Conservation (phyloP, 345 rosid genomes). For the Geranium brycei region DNA sequence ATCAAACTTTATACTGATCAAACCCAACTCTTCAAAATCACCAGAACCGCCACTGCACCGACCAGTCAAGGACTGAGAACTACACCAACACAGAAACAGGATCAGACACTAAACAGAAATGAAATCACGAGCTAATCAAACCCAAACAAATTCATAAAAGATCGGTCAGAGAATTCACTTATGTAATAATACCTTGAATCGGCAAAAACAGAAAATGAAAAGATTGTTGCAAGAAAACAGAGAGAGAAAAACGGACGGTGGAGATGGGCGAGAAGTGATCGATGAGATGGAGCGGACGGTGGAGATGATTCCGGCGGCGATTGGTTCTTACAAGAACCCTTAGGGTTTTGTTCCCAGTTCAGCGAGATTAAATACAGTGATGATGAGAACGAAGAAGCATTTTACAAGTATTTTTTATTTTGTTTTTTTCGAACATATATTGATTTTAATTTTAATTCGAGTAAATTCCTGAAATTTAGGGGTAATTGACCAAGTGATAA, state of each 20-base stretch:
- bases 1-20: conserved; percentile 14
- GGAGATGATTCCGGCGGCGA: conserved; percentile 72
- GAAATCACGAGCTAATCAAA: too few species aligned
- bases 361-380: conserved; percentile 20
- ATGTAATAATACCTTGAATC: conserved; percentile 1
- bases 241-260: background rate
- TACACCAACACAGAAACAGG: too few species aligned
- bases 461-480: conserved; percentile 12
- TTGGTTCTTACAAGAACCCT: conserved; percentile 66
- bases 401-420: background rate
- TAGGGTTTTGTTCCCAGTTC: conserved; percentile 59
- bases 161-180: too few species aligned
- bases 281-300: conserved; percentile 19
- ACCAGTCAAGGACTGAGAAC: too few species aligned
- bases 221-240: conserved; percentile 8
- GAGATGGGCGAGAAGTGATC: conserved; percentile 7
- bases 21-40: conserved; percentile 15
- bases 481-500: conserved; percentile 31
- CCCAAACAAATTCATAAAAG: too few species aligned
- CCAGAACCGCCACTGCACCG: too few species aligned
- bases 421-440: background rate
- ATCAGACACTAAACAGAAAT: too few species aligned
- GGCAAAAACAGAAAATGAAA: background rate
- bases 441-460: background rate
- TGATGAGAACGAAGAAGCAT: conserved; percentile 5